Evolutionary conservation across 306 rosid species (phyloP), one percentile per base, ranked within the genome.

Genomic region (Oemleria cerasiformis): DNA sequence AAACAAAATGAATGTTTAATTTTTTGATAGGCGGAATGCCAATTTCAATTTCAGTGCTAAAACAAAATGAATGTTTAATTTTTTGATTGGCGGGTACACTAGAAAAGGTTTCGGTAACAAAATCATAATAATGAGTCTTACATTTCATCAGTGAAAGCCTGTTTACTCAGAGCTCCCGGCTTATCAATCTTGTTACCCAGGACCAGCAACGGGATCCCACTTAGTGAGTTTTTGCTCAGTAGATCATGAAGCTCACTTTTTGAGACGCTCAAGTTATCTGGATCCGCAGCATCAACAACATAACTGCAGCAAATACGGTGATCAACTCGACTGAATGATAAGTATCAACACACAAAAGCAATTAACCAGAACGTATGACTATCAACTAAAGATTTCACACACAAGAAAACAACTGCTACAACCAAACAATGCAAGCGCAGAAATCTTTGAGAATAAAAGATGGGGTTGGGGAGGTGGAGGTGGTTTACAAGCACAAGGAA

Each of bases 251-350:
- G 97, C 71, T 92, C 97, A 50, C 92, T 83, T 80, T 54, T 89
- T 61, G 97, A 92, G 67, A 75, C 84, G 79, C 79, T 79, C 73
- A 92, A 83, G 70, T 87, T 92, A 69, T 92, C 96, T 16, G 87
- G 88, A 83, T 92, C 96, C 36, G 97, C 97, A 65, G 93, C 97
- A 89, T 92, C 97, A 76, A 92, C 96, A 72, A 92, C 97, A 72
- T 92, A 92, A 61, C 97, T 92, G 86, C 79, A 78, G 74, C 34
- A 81, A 75, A 20, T 42, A 50, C 45, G 12, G 39, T 17, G 62
- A 19, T 67, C 4, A 47, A 36, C 9, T 5, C 14, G 6, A n/a
- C 9, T 9, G 12, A 62, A 53, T 2, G 36, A 68, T 36, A 20
- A 61, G 41, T 39, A 75, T 47, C 65, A 16, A 13, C 53, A 57